Conservation (phyloP, 2,329 filamentous ascomycete genomes). For the Alternaria conjuncta region DNA sequence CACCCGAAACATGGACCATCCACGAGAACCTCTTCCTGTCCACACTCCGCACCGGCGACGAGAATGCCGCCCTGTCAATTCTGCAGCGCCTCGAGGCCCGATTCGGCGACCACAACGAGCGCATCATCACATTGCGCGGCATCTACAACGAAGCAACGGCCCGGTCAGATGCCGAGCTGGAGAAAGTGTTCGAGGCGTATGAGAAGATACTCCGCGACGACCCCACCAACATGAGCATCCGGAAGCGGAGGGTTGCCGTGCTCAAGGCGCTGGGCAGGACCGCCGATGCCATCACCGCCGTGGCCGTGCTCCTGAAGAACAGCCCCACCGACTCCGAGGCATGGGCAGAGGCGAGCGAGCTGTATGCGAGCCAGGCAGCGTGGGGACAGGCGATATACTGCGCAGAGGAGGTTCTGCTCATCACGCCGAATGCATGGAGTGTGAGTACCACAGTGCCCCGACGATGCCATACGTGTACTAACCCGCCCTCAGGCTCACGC, state of each 20-base stretch:
- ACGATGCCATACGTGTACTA: not conserved
- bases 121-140: constrained; percentile 81
- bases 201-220: constrained; percentile 75
- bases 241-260: constrained; percentile 83
- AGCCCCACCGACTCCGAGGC: constrained; percentile 90
- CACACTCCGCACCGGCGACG: constrained; percentile 83
- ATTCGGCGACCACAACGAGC: constrained; percentile 85
- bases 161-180: constrained; percentile 67
- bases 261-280: constrained; percentile 74
- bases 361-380: constrained; percentile 81
- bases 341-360: constrained; percentile 88
- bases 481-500: constrained; percentile 74
- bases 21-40: constrained; percentile 88
- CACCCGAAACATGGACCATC: constrained; percentile 79
- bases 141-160: constrained; percentile 85
- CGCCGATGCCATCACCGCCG: constrained; percentile 74
- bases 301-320: constrained; percentile 79
- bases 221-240: constrained; percentile 80
- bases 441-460: constrained; percentile 58
- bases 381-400: constrained; percentile 86
- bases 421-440: constrained; percentile 94
- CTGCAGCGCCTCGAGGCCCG: constrained; percentile 77
- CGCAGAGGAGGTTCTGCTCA: constrained; percentile 85
- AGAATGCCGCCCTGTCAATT: constrained; percentile 75
- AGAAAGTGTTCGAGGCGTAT: constrained; percentile 77